Evolutionary conservation across 352 stramenopile species (phyloP), one percentile per base, ranked within the genome.

Genomic region (Phytopythium sindhum): DNA sequence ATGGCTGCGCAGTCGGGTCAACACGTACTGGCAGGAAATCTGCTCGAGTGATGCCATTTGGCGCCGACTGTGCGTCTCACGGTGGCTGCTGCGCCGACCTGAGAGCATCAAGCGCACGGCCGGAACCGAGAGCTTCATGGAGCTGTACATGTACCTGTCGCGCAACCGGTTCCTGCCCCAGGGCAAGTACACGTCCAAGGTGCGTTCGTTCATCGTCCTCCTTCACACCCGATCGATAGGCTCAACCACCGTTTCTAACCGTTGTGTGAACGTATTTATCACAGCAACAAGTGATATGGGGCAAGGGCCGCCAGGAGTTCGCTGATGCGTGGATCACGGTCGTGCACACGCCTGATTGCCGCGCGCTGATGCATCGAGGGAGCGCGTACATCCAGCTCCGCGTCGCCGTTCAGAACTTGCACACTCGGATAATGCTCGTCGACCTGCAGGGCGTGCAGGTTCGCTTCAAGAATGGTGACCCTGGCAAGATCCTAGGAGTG

Each of bases 271-370:
- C 8, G n/a, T 6, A 26, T 17, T 4, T 57, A 10, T 50, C 54
- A 26, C 50, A 77, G 70, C 74, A 87, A 28, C 80, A 89, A 63
- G 73, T 90, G 52, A 74, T 89, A 8, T 93, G 84, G 84, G 84
- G 81, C 4, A 83, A 82, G 28, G 81, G 68, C 26, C 75, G 81
- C 1, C 78, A 88, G 17, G 76, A 91, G 61, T 75, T 75, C n/a
- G 75, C 81, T 4, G 81, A 93, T 54, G 77, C 84, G 19, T 93
- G 84, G 84, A 71, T 93, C 54, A 91, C 80, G 6, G 66, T 93
- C 29, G 84, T 80, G 12, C 84, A 93, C 63, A 83, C 78, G 3
- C 67, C 81, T 12, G 85, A 93, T 61, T 93, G 84, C 67, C 74
- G 81, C 37, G 69, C 84, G 53, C 68, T 82, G 4, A 60, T 69